Base-by-base conservation (phyloP, 805 yeast species). In the Komagataella phaffii region DNA sequence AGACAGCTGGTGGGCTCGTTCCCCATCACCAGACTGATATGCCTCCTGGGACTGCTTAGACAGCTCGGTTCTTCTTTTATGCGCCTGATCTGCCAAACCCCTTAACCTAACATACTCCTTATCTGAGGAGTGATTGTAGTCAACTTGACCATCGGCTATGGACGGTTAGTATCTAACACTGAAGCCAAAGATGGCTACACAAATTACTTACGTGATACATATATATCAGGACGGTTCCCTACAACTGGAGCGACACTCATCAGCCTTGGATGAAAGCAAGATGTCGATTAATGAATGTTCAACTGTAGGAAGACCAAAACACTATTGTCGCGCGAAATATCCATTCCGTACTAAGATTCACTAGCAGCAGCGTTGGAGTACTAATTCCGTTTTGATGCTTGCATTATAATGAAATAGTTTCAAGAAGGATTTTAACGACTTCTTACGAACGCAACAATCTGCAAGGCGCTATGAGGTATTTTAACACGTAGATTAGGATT, bases 71-170 rank as follows among this genome's bases (percentile, higher is more conserved):
- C 81, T 72, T 59, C 79, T 77, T 50, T 74, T 64, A 64, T 74
- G 81, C 18, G 89, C 85, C 54, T 71, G 69, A 48, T 83, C 83
- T 2, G 97, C 97, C 59, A 77, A 64, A 7, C 71, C 69, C 52
- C 98, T 74, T 30, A 83, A 75, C 24, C 72, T 68, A 56, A 75
- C 74, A 65, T 88, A 90, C 60, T 80, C 74, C 2, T 66, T 58
- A 64, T 85, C 93, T 2, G 79, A 73, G 0, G 85, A 86, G 67
- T 85, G 93, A 63, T 85, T 85, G 60, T 84, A 84, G 62, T 83
- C 90, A 50, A 69, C 66, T 46, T 65, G 49, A 40, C 40, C 40
- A 30, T 30, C 40, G n/a, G 40, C 40, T 30, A 14, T 4, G 40
- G 14, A 30, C 40, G 14, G 40, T 30, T 30, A 30, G 14, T 30